Evolutionary conservation across 2,329 filamentous ascomycete genomes (phyloP).

Genomic region (Hymenoscyphus linearis): DNA sequence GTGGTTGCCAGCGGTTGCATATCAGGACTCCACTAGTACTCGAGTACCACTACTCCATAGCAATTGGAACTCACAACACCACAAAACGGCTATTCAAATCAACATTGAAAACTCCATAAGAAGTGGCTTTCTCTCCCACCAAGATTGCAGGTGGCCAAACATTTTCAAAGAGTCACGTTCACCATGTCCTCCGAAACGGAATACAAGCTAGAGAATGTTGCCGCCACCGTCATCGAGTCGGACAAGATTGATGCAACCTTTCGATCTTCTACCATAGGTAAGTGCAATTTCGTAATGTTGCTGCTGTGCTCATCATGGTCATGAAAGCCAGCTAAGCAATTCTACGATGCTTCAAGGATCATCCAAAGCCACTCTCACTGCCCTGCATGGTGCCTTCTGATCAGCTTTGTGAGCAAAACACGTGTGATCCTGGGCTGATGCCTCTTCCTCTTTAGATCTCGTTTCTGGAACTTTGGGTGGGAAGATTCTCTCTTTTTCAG

Average conservation of each 20-base stretch:
- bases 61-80: no score
- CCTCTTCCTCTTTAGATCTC: constrained; percentile 44
- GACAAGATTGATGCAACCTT: constrained; percentile 57
- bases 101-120: not conserved
- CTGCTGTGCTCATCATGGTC: not conserved
- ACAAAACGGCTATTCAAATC: constrained; percentile 6
- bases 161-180: not conserved
- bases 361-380: not conserved
- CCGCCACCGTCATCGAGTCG: constrained; percentile 43
- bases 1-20: constrained; percentile 13
- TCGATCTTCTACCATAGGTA: constrained; percentile 56
- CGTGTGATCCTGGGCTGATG: not conserved
- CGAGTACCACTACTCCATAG: constrained; percentile 20
- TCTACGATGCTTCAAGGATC: constrained; percentile 1
- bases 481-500: constrained; percentile 59
- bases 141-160: not conserved
- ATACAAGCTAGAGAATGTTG: constrained; percentile 52
- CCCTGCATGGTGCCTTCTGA: not conserved
- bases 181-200: constrained; percentile 37
- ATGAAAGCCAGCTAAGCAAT: not conserved
- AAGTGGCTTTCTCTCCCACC: not conserved
- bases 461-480: constrained; percentile 57
- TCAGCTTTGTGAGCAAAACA: not conserved
- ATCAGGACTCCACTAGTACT: not conserved
- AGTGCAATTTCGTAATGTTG: constrained; percentile 25